Evolutionary conservation across 2,329 filamentous ascomycete species (phyloP).

Genomic region (Paracamarosporium sp.): DNA sequence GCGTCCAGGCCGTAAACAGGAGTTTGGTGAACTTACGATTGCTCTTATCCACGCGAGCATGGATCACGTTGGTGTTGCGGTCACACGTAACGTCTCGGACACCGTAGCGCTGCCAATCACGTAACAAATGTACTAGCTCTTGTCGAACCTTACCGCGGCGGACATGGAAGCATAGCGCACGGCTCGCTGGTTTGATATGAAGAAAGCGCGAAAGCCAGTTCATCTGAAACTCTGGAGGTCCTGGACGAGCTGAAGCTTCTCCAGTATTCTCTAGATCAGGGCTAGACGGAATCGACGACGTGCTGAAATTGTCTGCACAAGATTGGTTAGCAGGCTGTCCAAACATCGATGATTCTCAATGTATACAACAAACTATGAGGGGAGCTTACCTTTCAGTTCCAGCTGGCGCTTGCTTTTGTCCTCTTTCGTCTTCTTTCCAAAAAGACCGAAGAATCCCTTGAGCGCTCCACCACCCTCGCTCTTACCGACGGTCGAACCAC

Average conservation of each 20-base stretch:
- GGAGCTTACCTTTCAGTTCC: constrained; percentile 47
- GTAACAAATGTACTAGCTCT: constrained; percentile 76
- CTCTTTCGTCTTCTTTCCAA: constrained; percentile 57
- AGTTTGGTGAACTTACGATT: constrained; percentile 71
- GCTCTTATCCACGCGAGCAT: constrained; percentile 74
- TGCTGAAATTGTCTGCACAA: constrained; percentile 32
- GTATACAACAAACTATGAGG: constrained; percentile 19
- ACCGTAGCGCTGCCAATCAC: constrained; percentile 82
- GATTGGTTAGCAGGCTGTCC: constrained; percentile 4
- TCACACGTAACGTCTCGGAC: constrained; percentile 80
- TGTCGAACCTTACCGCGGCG: constrained; percentile 76
- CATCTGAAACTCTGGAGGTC: constrained; percentile 55
- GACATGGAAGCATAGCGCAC: constrained; percentile 76
- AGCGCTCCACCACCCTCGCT: constrained; percentile 45
- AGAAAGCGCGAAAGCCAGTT: constrained; percentile 92
- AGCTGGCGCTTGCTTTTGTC: constrained; percentile 43
- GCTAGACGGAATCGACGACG: constrained; percentile 38
- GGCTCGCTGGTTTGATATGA: constrained; percentile 82
- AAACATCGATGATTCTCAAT: too few species aligned
- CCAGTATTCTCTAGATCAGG: constrained; percentile 44
- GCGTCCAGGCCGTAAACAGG: constrained; percentile 22
- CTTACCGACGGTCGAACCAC: constrained; percentile 39
- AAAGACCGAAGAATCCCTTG: constrained; percentile 59
- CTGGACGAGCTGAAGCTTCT: constrained; percentile 55
- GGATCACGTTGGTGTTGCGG: constrained; percentile 79